Evolutionary conservation across 75 land plant species (phyloP).

Genomic region (Azolla pinnata): DNA sequence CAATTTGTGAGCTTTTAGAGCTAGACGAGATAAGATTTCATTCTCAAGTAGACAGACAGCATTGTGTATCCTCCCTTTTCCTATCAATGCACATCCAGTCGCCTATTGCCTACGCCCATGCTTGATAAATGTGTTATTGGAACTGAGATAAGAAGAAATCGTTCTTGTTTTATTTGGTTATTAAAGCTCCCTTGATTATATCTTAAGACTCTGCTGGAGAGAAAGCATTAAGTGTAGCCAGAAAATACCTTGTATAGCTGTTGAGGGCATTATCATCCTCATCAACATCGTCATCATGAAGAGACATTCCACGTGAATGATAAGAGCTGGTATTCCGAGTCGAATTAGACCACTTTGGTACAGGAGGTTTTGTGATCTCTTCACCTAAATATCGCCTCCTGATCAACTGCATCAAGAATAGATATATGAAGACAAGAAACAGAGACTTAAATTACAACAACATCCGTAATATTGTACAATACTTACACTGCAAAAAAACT

Average conservation of each 20-base stretch:
- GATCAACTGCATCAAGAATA: constrained; percentile 37
- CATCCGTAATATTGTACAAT: neutral
- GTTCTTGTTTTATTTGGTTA: no score
- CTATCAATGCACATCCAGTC: no score
- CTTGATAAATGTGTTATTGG: no score
- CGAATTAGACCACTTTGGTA: constrained; percentile 42
- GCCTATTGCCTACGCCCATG: no score
- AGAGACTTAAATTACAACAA: neutral
- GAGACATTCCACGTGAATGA: constrained; percentile 25
- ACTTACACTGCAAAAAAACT: constrained; percentile 61
- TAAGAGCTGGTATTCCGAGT: constrained; percentile 20
- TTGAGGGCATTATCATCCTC: constrained; percentile 43
- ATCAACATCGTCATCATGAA: constrained; percentile 38
- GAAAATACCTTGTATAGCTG: constrained; percentile 30
- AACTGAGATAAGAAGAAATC: no score
- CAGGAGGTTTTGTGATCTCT: constrained; percentile 15
- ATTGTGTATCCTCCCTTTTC: no score
- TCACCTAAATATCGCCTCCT: constrained; percentile 71
- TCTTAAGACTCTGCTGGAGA: no score
- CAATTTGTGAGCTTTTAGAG: no score
- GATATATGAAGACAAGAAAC: neutral
- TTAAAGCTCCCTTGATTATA: no score
- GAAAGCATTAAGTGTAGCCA: neutral
- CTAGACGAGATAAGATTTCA: no score
- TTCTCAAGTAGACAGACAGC: no score